These are phyloP conservation scores for Bryum argenteum DNA, from an alignment of 225 moss, liverwort and hornwort species.

Conservation along the genomic window DNA sequence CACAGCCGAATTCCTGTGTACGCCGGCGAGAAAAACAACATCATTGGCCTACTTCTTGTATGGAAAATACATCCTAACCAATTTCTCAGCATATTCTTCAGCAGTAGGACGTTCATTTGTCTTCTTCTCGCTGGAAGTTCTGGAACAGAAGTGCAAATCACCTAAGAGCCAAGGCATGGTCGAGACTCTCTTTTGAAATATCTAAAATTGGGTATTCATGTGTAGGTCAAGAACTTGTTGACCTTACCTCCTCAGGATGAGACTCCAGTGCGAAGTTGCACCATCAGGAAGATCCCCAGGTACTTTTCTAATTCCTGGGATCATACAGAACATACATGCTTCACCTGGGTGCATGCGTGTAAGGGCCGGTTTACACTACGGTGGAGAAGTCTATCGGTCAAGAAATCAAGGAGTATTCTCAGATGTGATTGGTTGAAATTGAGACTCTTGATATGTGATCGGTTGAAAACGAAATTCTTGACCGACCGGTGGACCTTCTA, in stretches of 20 bases:
- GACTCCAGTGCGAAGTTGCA: constrained; percentile 77
- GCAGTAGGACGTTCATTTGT: background rate
- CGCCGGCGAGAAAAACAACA: constrained; percentile 67
- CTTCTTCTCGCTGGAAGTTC: background rate
- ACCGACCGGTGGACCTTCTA: too few relatives aligned
- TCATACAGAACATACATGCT: background rate
- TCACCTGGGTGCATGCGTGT: background rate
- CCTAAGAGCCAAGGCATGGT: background rate
- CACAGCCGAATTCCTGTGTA: constrained; percentile 95
- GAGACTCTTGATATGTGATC: too few relatives aligned
- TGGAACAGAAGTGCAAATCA: background rate
- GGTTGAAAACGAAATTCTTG: too few relatives aligned
- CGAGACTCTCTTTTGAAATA: constrained; percentile 5
- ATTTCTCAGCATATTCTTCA: constrained; percentile 1
- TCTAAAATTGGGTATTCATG: constrained; percentile 17
- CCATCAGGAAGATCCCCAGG: constrained; percentile 90
- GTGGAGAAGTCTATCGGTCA: too few relatives aligned
- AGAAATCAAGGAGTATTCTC: too few relatives aligned
- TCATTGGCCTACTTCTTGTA: constrained; percentile 89
- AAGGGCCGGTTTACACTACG: too few relatives aligned
- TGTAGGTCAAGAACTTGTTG: constrained; percentile 87
- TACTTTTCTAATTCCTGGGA: constrained; percentile 27
- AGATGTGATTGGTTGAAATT: too few relatives aligned
- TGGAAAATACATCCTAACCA: constrained; percentile 37
- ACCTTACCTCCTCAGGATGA: constrained; percentile 86